Percentiles rank a stretch among this genome's conserved stretches.
Evolutionary conservation across 805 yeast genomes (phyloP).

Genomic region (Jamesozyma hellenica): DNA sequence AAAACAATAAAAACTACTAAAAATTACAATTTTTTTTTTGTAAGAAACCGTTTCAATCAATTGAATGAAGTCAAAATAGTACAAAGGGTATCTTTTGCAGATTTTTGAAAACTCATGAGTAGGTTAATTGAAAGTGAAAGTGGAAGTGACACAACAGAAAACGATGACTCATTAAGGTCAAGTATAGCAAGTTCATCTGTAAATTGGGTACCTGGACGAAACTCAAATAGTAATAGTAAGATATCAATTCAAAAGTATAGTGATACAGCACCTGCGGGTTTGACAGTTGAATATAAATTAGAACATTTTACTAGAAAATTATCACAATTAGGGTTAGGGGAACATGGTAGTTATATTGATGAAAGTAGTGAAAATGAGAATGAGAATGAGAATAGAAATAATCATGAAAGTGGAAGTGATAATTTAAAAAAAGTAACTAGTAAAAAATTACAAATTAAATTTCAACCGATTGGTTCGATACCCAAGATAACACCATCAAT

Average conservation of each 20-base stretch:
- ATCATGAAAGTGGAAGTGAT: not conserved
- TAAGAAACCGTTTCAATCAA: too few relatives aligned
- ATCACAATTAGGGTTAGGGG: constrained; percentile 21
- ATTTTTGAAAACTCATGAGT: too few relatives aligned
- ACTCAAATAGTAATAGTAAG: not conserved
- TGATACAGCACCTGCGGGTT: not conserved
- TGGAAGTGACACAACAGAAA: constrained; percentile 19
- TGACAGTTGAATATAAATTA: constrained; percentile 14
- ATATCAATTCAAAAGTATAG: not conserved
- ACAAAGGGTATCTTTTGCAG: not conserved
- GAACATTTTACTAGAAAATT: constrained; percentile 21
- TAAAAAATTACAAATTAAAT: constrained; percentile 19
- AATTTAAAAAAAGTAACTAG: not conserved
- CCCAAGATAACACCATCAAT: constrained; percentile 19
- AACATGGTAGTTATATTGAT: constrained; percentile 8
- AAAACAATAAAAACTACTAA: too few relatives aligned
- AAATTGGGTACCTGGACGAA: not conserved
- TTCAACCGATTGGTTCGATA: constrained; percentile 27
- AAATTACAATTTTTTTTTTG: too few relatives aligned
- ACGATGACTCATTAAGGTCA: constrained; percentile 10
- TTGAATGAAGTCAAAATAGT: too few relatives aligned
- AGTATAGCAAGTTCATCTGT: constrained; percentile 2
- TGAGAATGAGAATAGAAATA: not conserved
- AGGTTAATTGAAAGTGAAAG: constrained; percentile 26
- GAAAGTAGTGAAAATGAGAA: constrained; percentile 5